phyloP scores from a whole-genome alignment of 176 grass and related monocot genomes.

The Canna indica region DNA sequence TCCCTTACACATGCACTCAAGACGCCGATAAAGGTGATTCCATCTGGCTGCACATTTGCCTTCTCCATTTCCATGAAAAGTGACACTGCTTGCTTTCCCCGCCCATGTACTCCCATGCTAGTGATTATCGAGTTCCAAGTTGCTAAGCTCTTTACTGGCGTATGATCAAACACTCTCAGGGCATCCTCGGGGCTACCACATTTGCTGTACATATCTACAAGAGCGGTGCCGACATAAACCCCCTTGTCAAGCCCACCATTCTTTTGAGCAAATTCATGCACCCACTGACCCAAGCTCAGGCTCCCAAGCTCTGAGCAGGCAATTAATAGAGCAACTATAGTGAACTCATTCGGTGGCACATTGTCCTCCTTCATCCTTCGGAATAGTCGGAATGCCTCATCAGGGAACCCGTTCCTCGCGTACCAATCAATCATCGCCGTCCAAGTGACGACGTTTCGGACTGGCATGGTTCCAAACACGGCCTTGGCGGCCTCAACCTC shows the following conservation, averaged over 20 bases:
- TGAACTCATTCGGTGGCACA: conserved; percentile 14
- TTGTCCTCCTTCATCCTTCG: conserved; percentile 2
- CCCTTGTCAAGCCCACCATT: conserved; percentile 6
- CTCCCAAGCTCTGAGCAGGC: conserved; percentile 3
- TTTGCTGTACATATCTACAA: conserved; percentile 19
- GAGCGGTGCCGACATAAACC: conserved; percentile 16
- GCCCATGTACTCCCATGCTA: conserved; percentile 9
- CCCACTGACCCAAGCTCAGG: conserved; percentile 1
- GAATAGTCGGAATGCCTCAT: conserved; percentile 19
- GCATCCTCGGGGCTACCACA: conserved; percentile 8
- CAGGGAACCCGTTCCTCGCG: not conserved
- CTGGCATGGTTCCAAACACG: conserved; percentile 10
- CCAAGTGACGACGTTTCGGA: conserved; percentile 18
- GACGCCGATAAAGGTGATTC: conserved; percentile 7
- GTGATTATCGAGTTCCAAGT: conserved; percentile 18
- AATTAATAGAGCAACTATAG: not conserved
- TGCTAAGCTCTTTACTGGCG: not conserved
- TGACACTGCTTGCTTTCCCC: not conserved
- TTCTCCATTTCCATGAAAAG: conserved; percentile 5
- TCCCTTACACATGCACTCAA: conserved; percentile 1
- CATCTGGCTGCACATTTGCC: not conserved
- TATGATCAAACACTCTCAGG: conserved; percentile 4
- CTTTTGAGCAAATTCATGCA: conserved; percentile 16
- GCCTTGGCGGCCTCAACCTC: not conserved
- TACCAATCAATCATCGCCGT: conserved; percentile 19